Conservation (phyloP, 2,329 filamentous ascomycete genomes). For the Pseudogymnoascus sp. region DNA sequence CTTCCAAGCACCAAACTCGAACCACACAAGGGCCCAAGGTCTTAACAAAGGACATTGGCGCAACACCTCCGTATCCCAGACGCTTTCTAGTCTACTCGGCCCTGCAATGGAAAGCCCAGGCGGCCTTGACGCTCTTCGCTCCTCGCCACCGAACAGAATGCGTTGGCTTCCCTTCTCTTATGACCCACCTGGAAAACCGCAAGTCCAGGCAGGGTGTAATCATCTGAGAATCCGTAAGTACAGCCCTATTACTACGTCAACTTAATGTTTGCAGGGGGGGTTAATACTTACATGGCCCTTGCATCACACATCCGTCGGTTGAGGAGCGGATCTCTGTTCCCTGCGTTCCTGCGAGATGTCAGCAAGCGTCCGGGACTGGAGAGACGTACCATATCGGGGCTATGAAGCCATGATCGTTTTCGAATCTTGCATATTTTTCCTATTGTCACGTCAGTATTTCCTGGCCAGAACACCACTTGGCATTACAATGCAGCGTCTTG, state of each 20-base stretch:
- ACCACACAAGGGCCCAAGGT: background rate
- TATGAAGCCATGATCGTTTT: background rate
- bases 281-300: conserved; percentile 1
- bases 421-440: background rate
- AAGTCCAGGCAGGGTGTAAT: background rate
- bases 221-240: conserved; percentile 1
- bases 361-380: background rate
- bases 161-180: background rate
- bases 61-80: too few relatives aligned
- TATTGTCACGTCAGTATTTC: background rate
- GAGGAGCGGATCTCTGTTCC: background rate
- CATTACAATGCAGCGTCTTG: background rate
- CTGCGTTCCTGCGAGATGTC: background rate
- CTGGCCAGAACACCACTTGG: background rate
- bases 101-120: background rate
- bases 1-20: background rate
- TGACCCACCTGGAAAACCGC: background rate
- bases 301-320: background rate
- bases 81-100: too few relatives aligned
- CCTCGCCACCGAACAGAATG: background rate
- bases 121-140: background rate
- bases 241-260: background rate
- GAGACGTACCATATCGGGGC: background rate
- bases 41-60: too few relatives aligned
- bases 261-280: background rate